These are phyloP conservation scores for Penicillium aurantiogriseum DNA, from an alignment of 2,329 filamentous ascomycete genomes.

Conservation along the genomic window DNA sequence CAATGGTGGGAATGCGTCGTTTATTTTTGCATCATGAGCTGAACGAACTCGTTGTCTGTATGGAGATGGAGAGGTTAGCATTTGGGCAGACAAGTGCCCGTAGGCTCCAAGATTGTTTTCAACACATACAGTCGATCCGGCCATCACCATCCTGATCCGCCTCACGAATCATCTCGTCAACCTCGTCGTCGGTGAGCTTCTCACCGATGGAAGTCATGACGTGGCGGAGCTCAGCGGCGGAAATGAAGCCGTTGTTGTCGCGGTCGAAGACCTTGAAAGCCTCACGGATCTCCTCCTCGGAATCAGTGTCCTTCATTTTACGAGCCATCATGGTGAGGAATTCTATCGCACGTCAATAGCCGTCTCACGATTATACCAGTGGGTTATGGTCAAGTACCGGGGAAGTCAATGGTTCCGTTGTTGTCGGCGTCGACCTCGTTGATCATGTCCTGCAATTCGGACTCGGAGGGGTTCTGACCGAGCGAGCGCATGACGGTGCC, in stretches of 20 bases:
- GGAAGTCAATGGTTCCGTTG: constrained; percentile 90
- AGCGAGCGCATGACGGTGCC: constrained; percentile 89
- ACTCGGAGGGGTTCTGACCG: constrained; percentile 86
- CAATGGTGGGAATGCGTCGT: constrained; percentile 27
- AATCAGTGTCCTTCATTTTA: constrained; percentile 93
- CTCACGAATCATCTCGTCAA: constrained; percentile 91
- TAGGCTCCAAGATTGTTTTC: not conserved
- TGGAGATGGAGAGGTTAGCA: constrained; percentile 26
- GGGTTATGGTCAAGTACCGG: constrained; percentile 57
- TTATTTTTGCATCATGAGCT: constrained; percentile 96
- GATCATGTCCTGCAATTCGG: constrained; percentile 90
- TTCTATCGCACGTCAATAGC: constrained; percentile 52
- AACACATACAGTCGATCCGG: constrained; percentile 74
- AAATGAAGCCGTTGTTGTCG: constrained; percentile 91
- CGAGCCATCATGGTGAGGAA: constrained; percentile 92
- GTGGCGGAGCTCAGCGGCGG: constrained; percentile 80
- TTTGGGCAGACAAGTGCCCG: not conserved
- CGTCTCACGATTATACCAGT: not conserved
- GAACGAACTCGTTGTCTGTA: constrained; percentile 85
- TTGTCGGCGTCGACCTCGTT: constrained; percentile 91
- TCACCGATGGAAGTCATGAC: constrained; percentile 92
- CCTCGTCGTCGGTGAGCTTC: constrained; percentile 86
- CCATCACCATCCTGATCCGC: constrained; percentile 87
- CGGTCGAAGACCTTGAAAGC: constrained; percentile 89
- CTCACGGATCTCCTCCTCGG: constrained; percentile 85